These are phyloP conservation scores for Ananas comosus DNA, from an alignment of 176 grass and related monocot genomes.

Conservation along the genomic window DNA sequence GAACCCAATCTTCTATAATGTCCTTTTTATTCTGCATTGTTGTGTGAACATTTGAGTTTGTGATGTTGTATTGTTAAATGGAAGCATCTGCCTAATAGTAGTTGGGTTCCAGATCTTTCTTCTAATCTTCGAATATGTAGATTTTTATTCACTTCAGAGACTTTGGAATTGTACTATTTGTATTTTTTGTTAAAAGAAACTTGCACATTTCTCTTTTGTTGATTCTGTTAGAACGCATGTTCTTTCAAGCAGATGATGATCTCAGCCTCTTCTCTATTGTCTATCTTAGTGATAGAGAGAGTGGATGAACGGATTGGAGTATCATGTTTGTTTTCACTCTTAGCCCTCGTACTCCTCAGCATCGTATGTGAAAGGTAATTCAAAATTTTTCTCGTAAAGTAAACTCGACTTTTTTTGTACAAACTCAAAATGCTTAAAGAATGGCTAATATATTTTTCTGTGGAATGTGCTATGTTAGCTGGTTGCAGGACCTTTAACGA, in stretches of 20 bases:
- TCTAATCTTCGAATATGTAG: too few species aligned
- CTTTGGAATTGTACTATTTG: too few species aligned
- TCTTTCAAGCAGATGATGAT: constrained; percentile 79
- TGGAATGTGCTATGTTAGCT: constrained; percentile 30
- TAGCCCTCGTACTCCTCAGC: constrained; percentile 60
- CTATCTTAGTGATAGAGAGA: constrained; percentile 90
- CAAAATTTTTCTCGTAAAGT: background rate
- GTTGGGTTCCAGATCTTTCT: too few species aligned
- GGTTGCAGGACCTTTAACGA: constrained; percentile 84
- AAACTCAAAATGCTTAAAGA: constrained; percentile 20
- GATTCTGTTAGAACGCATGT: constrained; percentile 6
- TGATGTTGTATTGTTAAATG: background rate
- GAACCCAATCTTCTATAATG: constrained; percentile 18
- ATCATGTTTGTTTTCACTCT: constrained; percentile 64
- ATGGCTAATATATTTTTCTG: constrained; percentile 19
- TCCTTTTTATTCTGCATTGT: background rate
- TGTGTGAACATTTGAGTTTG: background rate
- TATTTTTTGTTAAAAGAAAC: too few species aligned
- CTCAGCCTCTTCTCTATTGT: constrained; percentile 78
- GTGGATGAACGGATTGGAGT: constrained; percentile 67
- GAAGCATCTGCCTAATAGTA: background rate
- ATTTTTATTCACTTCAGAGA: too few species aligned
- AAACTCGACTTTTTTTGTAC: background rate
- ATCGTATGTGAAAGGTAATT: constrained; percentile 86
- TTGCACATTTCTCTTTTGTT: too few species aligned